These are phyloP conservation scores for Colletotrichum caudatum DNA, from an alignment of 2,329 filamentous ascomycete genomes.

Conservation along the genomic window DNA sequence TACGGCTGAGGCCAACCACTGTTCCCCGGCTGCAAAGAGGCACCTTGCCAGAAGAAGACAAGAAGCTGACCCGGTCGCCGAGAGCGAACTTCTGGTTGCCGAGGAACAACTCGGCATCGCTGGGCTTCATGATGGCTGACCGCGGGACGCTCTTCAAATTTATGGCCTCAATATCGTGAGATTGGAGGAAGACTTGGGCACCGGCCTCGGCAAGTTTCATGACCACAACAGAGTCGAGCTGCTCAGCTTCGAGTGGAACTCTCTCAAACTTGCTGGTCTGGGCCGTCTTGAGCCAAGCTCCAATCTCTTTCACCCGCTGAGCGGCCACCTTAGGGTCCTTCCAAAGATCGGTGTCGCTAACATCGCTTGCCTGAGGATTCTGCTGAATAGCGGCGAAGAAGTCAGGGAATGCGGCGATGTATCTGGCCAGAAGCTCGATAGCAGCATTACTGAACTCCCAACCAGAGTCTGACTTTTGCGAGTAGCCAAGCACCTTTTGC, in stretches of 20 bases:
- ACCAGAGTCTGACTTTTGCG: constrained; percentile 83
- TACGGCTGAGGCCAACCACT: constrained; percentile 93
- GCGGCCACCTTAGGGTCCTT: constrained; percentile 77
- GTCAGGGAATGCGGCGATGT: constrained; percentile 94
- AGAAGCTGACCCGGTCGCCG: constrained; percentile 93
- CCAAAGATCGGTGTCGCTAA: constrained; percentile 89
- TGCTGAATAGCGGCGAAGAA: constrained; percentile 91
- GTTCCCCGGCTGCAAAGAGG: constrained; percentile 93
- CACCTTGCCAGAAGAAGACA: constrained; percentile 91
- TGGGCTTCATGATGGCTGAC: constrained; percentile 89
- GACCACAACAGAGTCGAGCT: constrained; percentile 92
- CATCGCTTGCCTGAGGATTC: constrained; percentile 87
- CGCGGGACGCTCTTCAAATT: constrained; percentile 86
- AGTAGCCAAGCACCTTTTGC: constrained; percentile 95
- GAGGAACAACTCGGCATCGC: constrained; percentile 93
- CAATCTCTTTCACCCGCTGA: constrained; percentile 91
- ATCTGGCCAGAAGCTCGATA: constrained; percentile 82
- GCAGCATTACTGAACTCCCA: constrained; percentile 97
- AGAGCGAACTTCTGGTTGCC: constrained; percentile 85
- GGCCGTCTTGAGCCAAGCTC: constrained; percentile 89
- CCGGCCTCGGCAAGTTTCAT: constrained; percentile 82
- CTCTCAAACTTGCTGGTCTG: constrained; percentile 93
- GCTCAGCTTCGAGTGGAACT: constrained; percentile 96
- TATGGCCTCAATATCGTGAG: constrained; percentile 69
- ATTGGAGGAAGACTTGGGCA: constrained; percentile 69